A percentile compares a stretch with the other conserved stretches of the same genome.
Evolutionary conservation across 140 eudicot species (phyloP).

Genomic region (Bidens hawaiensis): DNA sequence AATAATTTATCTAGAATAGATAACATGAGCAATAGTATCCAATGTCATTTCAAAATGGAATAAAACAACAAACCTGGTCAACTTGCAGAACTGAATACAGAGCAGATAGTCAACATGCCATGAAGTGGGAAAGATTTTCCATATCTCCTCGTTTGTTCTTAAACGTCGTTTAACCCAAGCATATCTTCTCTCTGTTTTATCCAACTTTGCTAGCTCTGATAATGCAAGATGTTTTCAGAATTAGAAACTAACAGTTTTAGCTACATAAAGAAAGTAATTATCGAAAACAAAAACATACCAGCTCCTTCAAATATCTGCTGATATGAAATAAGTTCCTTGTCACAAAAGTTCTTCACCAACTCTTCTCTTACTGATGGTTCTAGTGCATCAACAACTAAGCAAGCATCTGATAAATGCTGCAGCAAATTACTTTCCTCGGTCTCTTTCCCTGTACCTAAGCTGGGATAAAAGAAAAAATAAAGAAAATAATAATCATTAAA

Average conservation of each 20-base stretch:
- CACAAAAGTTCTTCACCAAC: constrained; percentile 74
- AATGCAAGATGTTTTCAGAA: constrained; percentile 14
- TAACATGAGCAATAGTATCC: constrained; percentile 1
- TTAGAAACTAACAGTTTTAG: not conserved
- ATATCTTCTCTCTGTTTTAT: constrained; percentile 83
- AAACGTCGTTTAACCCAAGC: constrained; percentile 88
- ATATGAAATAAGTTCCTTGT: constrained; percentile 77
- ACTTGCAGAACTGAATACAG: constrained; percentile 99
- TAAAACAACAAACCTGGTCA: constrained; percentile 68
- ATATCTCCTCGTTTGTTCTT: constrained; percentile 88
- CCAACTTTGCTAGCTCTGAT: constrained; percentile 81
- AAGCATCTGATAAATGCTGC: constrained; percentile 94
- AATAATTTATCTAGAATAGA: constrained; percentile 8
- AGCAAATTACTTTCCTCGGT: constrained; percentile 79
- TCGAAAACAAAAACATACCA: constrained; percentile 34
- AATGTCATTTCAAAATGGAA: constrained; percentile 6
- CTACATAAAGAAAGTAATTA: not conserved
- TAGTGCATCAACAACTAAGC: constrained; percentile 96
- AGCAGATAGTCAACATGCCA: constrained; percentile 96
- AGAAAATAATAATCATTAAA: constrained; percentile 14
- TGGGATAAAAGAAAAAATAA: constrained; percentile 34
- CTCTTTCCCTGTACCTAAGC: constrained; percentile 99
- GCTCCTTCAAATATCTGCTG: constrained; percentile 96
- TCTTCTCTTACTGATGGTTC: constrained; percentile 99
- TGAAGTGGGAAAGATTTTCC: constrained; percentile 95